A percentile compares a stretch with the other conserved stretches of the same genome.
Conservation (phyloP, 208 protist genomes). For the Trypanosomatidae sp. region DNA sequence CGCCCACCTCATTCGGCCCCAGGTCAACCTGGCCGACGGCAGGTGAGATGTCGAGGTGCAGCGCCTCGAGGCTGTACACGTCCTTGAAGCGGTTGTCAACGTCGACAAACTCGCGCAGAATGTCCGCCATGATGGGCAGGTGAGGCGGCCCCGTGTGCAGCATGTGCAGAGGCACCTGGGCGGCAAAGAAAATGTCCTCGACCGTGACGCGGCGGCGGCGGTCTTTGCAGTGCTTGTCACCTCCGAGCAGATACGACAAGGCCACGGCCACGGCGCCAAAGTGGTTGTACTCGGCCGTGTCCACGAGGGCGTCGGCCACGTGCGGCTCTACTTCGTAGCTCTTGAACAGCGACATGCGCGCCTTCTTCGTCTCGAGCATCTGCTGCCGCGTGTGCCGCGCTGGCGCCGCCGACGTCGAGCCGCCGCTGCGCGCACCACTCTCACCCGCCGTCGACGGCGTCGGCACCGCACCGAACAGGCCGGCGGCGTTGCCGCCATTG, state of each 20-base stretch:
- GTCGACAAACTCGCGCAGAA: conserved; percentile 80
- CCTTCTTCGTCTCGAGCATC: conserved; percentile 45
- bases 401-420: conserved; percentile 15
- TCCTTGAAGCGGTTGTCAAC: conserved; percentile 84
- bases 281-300: conserved; percentile 54
- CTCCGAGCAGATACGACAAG: conserved; percentile 70
- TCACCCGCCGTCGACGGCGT: conserved; percentile 6
- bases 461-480: background rate
- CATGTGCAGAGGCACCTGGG: conserved; percentile 79
- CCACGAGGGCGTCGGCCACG: conserved; percentile 11
- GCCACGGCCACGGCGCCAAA: conserved; percentile 59
- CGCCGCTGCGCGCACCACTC: conserved; percentile 6
- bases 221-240: conserved; percentile 47
- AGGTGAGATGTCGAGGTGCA: conserved; percentile 72
- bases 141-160: conserved; percentile 54
- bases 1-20: conserved; percentile 74
- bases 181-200: conserved; percentile 86
- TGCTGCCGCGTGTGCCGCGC: conserved; percentile 53
- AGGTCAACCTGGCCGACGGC: conserved; percentile 78
- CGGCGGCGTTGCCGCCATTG: background rate
- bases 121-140: conserved; percentile 61
- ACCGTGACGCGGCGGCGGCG: conserved; percentile 67
- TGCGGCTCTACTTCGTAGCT: conserved; percentile 47
- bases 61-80: conserved; percentile 60
- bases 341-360: conserved; percentile 52